Percentiles rank a stretch among this genome's conserved stretches.
phyloP scores from a whole-genome alignment of 257 asterid genomes.

The Ehretia macrophylla region DNA sequence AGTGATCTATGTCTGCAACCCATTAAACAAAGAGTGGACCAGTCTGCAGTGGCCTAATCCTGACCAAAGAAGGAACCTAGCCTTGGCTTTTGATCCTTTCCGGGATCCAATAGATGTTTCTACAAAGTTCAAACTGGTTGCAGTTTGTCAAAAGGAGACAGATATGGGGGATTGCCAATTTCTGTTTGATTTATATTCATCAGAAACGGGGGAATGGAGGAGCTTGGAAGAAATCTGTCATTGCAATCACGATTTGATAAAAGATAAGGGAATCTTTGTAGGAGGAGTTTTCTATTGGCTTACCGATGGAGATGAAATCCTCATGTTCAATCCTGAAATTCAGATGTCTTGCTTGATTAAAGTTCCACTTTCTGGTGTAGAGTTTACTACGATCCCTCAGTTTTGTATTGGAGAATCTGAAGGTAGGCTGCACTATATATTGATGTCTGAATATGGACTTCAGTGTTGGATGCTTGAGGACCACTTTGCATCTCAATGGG shows the following conservation, averaged over 20 bases:
- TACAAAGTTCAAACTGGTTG: slow-evolving; percentile 44
- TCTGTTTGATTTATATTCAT: slow-evolving; percentile 43
- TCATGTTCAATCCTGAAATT: slow-evolving; percentile 49
- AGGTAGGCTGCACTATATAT: slow-evolving; percentile 36
- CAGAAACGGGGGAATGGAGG: slow-evolving; percentile 44
- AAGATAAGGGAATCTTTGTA: slow-evolving; percentile 38
- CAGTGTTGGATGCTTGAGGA: slow-evolving; percentile 59
- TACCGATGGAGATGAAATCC: slow-evolving; percentile 43
- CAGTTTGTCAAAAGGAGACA: slow-evolving; percentile 19
- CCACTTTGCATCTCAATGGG: slow-evolving; percentile 39
- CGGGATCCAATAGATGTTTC: slow-evolving; percentile 21
- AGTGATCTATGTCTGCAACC: slow-evolving; percentile 55
- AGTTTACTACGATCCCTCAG: slow-evolving; percentile 27
- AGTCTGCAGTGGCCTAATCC: slow-evolving; percentile 39
- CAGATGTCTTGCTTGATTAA: slow-evolving; percentile 45
- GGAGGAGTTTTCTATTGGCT: slow-evolving; percentile 55
- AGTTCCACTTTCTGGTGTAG: slow-evolving; percentile 38
- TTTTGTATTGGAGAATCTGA: slow-evolving; percentile 64
- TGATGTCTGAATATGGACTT: slow-evolving; percentile 45
- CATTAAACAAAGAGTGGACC: slow-evolving; percentile 49
- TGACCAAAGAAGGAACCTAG: slow-evolving; percentile 26
- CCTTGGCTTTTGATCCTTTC: slow-evolving; percentile 51
- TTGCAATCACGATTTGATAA: slow-evolving; percentile 23
- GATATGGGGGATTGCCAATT: slow-evolving; percentile 20
- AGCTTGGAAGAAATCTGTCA: slow-evolving; percentile 32